Conservation (phyloP, 1,139 yeast genomes). For the Magnusiomyces fungicola region DNA sequence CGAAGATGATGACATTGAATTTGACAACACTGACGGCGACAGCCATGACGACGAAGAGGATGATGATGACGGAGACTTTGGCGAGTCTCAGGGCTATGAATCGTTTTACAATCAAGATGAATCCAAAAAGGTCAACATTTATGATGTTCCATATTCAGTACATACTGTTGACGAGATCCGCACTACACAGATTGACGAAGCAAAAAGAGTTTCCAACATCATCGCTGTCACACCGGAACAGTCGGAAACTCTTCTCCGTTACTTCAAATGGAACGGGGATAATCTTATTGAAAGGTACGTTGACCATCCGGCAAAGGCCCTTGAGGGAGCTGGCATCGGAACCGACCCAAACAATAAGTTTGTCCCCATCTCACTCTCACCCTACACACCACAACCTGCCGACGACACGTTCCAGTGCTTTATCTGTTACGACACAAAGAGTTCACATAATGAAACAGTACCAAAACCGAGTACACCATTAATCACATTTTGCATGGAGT, state of each 20-base stretch:
- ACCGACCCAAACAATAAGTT: conserved; percentile 14
- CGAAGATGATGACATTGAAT: conserved; percentile 8
- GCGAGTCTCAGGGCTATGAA: conserved; percentile 6
- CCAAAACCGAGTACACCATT: conserved; percentile 21
- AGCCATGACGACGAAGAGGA: conserved; percentile 10
- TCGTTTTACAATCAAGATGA: background rate
- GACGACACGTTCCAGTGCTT: conserved; percentile 42
- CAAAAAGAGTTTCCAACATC: conserved; percentile 31
- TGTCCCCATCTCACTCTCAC: conserved; percentile 11
- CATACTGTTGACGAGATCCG: conserved; percentile 27
- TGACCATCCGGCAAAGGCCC: conserved; percentile 42
- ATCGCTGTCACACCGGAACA: conserved; percentile 35
- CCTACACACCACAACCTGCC: conserved; percentile 11
- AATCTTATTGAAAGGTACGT: conserved; percentile 61
- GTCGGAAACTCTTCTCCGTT: conserved; percentile 49
- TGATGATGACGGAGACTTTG: background rate
- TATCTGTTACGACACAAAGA: conserved; percentile 55
- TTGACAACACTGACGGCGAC: conserved; percentile 8
- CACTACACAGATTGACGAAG: conserved; percentile 23
- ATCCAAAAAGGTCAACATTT: conserved; percentile 18
- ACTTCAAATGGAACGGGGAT: conserved; percentile 69
- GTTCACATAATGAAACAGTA: conserved; percentile 26
- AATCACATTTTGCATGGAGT: conserved; percentile 48
- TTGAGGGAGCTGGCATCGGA: conserved; percentile 44
- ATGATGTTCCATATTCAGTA: conserved; percentile 27